Base-by-base conservation (phyloP, 2,329 filamentous ascomycete species). In the Paecilomyces niveus region DNA sequence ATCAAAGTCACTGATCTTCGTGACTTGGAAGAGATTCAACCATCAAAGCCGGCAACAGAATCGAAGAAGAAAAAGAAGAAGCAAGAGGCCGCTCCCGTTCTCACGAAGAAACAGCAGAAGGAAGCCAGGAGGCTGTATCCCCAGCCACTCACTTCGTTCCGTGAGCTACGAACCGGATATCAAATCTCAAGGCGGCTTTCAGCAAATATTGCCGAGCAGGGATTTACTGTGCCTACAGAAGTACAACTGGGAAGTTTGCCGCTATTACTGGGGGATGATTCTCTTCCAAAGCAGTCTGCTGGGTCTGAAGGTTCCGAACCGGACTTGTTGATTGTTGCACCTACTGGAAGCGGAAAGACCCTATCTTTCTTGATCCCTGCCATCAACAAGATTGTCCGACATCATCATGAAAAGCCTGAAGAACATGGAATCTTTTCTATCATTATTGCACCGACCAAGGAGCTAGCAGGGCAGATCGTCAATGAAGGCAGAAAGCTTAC, bases 281-380 rank as follows among this genome's bases (percentile, higher is more conserved):
- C 83, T 0, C 74, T 85, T 31, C 60, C 69, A n/a, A 67, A 71
- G 51, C 65, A 72, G 21, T 69, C 70, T 11, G 71, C 4, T 4
- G 7, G 70, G 21, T 29, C 59, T 3, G 74, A 65, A 2, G 61
- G 58, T 57, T 58, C 65, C 22, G 76, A 79, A 11, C 78, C 93
- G 3, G 88, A 99, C 77, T 85, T 99, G 45, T 75, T 99, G 62
- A 90, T 90, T 0, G 86, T 97, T 51, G 94, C 94, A 2, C 94
- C 94, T 1, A 99, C 94, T 0, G 94, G 94, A 24, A 97, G 93
- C 72, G 94, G 94, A 52, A 99, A 99, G 80, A 99, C 94, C 0
- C 79, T 99, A 62, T 91, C 92, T 18, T 99, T 97, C 68, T 75
- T 97, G 67, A 89, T 99, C 50, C 92, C 93, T 0, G 82, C 92